Evolutionary conservation across 2,329 filamentous ascomycete genomes (phyloP).

Genomic region (Sporothrix humicola): DNA sequence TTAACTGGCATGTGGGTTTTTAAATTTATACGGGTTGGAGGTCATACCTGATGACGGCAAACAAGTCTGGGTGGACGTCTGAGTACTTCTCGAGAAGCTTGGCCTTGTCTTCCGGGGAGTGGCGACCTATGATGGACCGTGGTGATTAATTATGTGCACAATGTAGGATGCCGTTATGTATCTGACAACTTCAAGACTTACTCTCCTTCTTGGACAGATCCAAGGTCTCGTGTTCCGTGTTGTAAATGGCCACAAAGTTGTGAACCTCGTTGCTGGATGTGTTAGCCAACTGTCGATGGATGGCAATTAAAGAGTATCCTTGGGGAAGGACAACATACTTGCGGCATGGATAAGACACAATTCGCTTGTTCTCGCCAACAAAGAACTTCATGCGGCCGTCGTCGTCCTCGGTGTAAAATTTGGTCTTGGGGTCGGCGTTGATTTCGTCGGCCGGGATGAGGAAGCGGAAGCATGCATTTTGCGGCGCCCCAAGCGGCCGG

Average conservation of each 20-base stretch:
- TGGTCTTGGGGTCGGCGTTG: slow-evolving; percentile 20
- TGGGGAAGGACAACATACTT: neutral
- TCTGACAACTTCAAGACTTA: neutral
- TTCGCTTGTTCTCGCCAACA: slow-evolving; percentile 24
- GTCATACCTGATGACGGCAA: slow-evolving; percentile 9
- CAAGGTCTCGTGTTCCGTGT: slow-evolving; percentile 16
- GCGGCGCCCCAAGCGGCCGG: neutral
- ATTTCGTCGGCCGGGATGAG: slow-evolving; percentile 20
- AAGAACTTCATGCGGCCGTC: slow-evolving; percentile 25
- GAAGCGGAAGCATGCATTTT: slow-evolving; percentile 26
- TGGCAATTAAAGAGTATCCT: neutral
- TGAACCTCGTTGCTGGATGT: slow-evolving; percentile 6
- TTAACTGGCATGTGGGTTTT: too few relatives aligned
- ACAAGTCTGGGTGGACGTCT: slow-evolving; percentile 19
- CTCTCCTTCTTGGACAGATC: slow-evolving; percentile 26
- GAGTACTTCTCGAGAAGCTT: slow-evolving; percentile 20
- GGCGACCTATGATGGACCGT: neutral
- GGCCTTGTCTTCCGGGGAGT: slow-evolving; percentile 11
- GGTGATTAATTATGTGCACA: too few relatives aligned
- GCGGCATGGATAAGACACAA: slow-evolving; percentile 21
- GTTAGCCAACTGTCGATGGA: neutral
- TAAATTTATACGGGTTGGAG: too few relatives aligned
- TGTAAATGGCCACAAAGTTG: slow-evolving; percentile 23
- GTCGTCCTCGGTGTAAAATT: slow-evolving; percentile 17
- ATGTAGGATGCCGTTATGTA: too few relatives aligned